phyloP scores from a whole-genome alignment of 495 filamentous ascomycete genomes.

The Pyronema domesticum region DNA sequence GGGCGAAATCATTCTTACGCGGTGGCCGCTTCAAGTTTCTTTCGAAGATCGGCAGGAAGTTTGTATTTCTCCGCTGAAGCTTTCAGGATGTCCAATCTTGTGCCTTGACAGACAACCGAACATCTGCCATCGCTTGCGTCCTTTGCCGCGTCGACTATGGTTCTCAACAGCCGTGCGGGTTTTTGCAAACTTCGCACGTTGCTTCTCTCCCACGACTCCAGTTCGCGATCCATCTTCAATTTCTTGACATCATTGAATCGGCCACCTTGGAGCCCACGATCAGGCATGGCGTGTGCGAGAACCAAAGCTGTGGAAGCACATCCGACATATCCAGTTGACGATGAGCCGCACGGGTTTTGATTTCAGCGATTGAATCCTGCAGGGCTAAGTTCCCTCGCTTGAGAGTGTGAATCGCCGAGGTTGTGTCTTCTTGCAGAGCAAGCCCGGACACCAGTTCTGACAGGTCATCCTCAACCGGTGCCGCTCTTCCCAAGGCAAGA shows the following conservation, averaged over 20 bases:
- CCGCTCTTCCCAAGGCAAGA: conserved; percentile 21
- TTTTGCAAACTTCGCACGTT: not conserved
- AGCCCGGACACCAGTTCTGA: not conserved
- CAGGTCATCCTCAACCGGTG: not conserved
- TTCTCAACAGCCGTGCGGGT: not conserved
- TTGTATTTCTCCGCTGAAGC: not conserved
- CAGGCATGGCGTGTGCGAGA: conserved; percentile 34
- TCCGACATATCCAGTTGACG: conserved; percentile 27
- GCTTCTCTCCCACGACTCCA: not conserved
- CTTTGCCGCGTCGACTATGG: conserved; percentile 1
- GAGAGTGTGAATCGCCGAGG: conserved; percentile 13
- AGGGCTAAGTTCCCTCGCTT: conserved; percentile 26
- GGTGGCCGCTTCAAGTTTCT: not conserved
- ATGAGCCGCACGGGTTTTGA: conserved; percentile 32
- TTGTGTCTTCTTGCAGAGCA: conserved; percentile 20
- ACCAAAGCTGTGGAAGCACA: conserved; percentile 33
- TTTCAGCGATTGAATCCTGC: conserved; percentile 29
- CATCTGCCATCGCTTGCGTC: not conserved
- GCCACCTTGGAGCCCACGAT: conserved; percentile 30
- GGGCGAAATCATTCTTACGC: not conserved
- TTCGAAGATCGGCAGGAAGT: not conserved
- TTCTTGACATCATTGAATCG: conserved; percentile 25
- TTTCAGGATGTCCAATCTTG: not conserved
- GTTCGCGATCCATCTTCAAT: conserved; percentile 25
- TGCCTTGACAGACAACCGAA: not conserved